Percentiles rank a stretch among this genome's conserved stretches.
Evolutionary conservation across 148 eudicot species (phyloP).

Genomic region (Rhododendron molle): DNA sequence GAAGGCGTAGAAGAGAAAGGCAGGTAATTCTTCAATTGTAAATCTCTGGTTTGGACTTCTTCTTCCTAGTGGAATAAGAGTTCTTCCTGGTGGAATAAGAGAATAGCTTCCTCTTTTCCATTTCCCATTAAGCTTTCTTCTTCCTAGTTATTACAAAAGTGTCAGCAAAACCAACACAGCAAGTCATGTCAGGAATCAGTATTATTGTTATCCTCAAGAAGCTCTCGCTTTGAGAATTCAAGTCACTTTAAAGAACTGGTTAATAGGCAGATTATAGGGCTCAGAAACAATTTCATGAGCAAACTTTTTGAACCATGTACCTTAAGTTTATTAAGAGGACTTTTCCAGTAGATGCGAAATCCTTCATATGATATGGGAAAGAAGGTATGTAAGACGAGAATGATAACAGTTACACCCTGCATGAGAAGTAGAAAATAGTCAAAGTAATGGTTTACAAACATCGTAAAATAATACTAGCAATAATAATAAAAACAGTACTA

Average conservation of each 20-base stretch:
- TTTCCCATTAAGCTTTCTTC: too few relatives aligned
- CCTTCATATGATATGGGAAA: constrained; percentile 80
- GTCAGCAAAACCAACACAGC: neutral
- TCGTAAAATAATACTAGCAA: neutral
- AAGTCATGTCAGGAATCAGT: constrained; percentile 2
- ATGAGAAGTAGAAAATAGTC: constrained; percentile 3
- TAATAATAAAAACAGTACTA: neutral
- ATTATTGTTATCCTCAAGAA: neutral
- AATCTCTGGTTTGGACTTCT: too few relatives aligned
- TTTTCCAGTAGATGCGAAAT: constrained; percentile 57
- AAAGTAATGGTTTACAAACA: neutral
- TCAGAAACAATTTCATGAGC: neutral
- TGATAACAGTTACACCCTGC: constrained; percentile 65
- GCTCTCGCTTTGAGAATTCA: neutral
- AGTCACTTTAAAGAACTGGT: neutral
- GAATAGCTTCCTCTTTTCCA: too few relatives aligned
- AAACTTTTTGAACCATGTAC: constrained; percentile 27
- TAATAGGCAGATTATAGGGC: neutral
- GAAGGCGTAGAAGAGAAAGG: too few relatives aligned
- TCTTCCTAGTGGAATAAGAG: too few relatives aligned
- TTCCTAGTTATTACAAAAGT: neutral
- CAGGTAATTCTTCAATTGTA: too few relatives aligned
- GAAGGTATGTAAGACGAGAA: constrained; percentile 63
- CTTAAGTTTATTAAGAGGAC: constrained; percentile 51
- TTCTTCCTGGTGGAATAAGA: too few relatives aligned